phyloP scores from a whole-genome alignment of 164 flowering plant species.

The Saururus chinensis region DNA sequence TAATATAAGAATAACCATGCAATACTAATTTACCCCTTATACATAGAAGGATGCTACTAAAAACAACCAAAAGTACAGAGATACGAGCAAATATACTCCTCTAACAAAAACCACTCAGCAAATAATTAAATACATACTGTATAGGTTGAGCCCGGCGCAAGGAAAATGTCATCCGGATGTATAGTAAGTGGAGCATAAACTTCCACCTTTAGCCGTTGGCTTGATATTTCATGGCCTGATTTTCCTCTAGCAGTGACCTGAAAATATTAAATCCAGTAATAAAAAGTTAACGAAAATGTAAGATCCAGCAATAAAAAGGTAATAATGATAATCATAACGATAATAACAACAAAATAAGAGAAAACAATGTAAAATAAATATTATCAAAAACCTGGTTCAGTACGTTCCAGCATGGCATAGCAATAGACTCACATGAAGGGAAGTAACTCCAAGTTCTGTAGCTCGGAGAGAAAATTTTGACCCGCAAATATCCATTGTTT shows the following conservation, averaged over 20 bases:
- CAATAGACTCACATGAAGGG: constrained; percentile 51
- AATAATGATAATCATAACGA: too few species aligned
- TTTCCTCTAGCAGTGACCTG: constrained; percentile 68
- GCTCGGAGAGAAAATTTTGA: constrained; percentile 49
- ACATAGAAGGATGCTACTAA: too few species aligned
- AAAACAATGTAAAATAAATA: too few species aligned
- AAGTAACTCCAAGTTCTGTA: constrained; percentile 54
- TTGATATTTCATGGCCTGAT: constrained; percentile 66
- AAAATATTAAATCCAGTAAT: constrained; percentile 6
- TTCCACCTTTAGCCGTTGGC: constrained; percentile 63
- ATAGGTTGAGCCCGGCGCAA: constrained; percentile 85
- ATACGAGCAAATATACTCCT: too few species aligned
- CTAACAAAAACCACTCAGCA: too few species aligned
- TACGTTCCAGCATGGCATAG: background rate
- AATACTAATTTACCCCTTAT: too few species aligned
- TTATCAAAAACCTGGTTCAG: too few species aligned
- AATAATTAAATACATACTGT: constrained; percentile 32
- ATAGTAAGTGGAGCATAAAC: constrained; percentile 72
- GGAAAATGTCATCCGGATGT: constrained; percentile 56
- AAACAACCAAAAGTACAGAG: too few species aligned
- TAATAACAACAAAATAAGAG: background rate
- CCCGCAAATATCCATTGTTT: constrained; percentile 16
- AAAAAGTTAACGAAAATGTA: background rate
- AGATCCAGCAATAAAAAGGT: background rate
- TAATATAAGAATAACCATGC: too few species aligned